Evolutionary conservation across 208 protist genomes (phyloP).

Genomic region (Zelonia costaricensis): DNA sequence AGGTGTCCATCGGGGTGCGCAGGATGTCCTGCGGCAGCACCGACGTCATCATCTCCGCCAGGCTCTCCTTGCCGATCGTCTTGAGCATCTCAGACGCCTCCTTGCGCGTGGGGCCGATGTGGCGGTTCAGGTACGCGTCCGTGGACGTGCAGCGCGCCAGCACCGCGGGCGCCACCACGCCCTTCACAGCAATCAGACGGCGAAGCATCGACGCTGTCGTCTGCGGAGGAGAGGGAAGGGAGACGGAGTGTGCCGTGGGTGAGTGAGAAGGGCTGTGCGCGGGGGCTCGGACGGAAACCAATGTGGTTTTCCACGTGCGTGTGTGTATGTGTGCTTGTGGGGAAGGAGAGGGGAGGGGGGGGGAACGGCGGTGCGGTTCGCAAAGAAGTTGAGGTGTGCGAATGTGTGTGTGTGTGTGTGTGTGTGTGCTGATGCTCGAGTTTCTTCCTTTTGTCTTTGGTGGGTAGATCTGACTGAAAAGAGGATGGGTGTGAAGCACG

Average conservation of each 20-base stretch:
- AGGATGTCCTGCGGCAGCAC: conserved; percentile 76
- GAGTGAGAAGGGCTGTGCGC: conserved; percentile 66
- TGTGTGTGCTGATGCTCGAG: too few species aligned
- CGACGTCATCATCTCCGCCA: conserved; percentile 82
- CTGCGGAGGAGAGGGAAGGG: neutral
- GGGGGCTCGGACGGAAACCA: too few species aligned
- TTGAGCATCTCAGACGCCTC: conserved; percentile 93
- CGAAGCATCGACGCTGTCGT: neutral
- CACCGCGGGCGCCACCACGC: neutral
- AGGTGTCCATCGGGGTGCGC: conserved; percentile 46
- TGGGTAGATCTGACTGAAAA: too few species aligned
- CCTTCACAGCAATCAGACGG: conserved; percentile 11
- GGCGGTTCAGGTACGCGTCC: conserved; percentile 90
- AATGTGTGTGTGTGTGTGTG: too few species aligned
- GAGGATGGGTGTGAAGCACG: too few species aligned
- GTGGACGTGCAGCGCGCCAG: conserved; percentile 53
- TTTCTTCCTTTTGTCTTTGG: too few species aligned
- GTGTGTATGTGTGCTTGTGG: too few species aligned
- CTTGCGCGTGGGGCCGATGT: conserved; percentile 83
- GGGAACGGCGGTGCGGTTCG: too few species aligned
- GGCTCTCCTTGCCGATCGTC: conserved; percentile 55
- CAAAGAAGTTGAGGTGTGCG: too few species aligned
- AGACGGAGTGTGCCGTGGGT: neutral
- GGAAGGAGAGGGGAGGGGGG: too few species aligned
- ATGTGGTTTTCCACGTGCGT: too few species aligned